phyloP scores from a whole-genome alignment of 768 basidiomycete species.

The Auriscalpium microsporum region DNA sequence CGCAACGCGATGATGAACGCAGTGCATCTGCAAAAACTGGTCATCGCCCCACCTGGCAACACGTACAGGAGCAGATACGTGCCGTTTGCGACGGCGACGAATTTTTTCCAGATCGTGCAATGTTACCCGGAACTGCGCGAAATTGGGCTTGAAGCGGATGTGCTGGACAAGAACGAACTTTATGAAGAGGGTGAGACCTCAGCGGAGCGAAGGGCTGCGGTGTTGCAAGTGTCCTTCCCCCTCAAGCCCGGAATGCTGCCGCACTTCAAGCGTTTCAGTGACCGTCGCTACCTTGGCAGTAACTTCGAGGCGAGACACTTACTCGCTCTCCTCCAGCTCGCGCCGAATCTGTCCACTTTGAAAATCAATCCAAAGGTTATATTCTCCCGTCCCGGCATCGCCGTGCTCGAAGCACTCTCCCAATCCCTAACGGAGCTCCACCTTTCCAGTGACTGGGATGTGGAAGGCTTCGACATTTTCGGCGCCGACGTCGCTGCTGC shows the following conservation, averaged over 20 bases:
- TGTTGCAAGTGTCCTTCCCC: background rate
- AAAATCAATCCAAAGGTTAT: background rate
- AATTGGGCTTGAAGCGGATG: background rate
- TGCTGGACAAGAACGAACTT: background rate
- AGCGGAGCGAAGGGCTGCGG: background rate
- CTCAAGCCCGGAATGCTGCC: background rate
- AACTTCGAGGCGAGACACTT: background rate
- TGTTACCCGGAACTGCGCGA: background rate
- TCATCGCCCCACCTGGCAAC: background rate
- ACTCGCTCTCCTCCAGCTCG: background rate
- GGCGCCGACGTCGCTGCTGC: background rate
- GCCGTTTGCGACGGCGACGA: background rate
- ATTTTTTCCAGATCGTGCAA: background rate
- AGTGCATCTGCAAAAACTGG: background rate
- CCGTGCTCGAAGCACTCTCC: background rate
- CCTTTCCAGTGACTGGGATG: background rate
- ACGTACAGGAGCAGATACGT: background rate
- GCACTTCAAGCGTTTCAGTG: background rate
- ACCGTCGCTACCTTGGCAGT: background rate
- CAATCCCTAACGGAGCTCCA: background rate
- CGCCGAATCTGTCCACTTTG: background rate
- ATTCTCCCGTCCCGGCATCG: background rate
- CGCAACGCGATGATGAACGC: background rate
- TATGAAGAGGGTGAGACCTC: background rate
- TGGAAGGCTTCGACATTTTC: background rate